phyloP scores from a whole-genome alignment of 257 asterid species.

The Nicotiana tomentosiformis region DNA sequence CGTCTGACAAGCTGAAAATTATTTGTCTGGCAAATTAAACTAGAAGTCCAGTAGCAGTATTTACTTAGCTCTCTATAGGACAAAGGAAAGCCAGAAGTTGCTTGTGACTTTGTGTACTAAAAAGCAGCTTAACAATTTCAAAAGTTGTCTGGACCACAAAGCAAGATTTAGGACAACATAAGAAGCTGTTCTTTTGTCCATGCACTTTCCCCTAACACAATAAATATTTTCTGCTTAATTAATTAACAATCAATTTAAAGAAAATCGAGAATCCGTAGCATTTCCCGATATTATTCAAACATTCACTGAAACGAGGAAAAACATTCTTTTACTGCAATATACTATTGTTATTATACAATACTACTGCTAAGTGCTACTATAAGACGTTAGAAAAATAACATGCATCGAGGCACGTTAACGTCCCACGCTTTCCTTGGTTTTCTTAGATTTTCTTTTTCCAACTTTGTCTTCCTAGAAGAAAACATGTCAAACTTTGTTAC shows the following conservation, averaged over 20 bases:
- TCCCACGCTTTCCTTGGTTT: slow-evolving; percentile 25
- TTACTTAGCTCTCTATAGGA: neutral
- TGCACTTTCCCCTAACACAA: slow-evolving; percentile 12
- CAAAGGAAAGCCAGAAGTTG: neutral
- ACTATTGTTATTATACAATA: slow-evolving; percentile 15
- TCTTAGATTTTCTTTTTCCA: neutral
- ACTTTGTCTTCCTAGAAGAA: slow-evolving; percentile 16
- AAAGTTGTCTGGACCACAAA: slow-evolving; percentile 4
- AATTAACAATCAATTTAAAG: neutral
- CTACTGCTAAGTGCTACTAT: neutral
- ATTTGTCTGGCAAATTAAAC: neutral
- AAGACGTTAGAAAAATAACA: slow-evolving; percentile 30
- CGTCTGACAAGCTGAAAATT: neutral
- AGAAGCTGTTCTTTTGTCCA: slow-evolving; percentile 10
- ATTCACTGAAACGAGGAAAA: slow-evolving; percentile 30
- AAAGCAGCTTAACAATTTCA: slow-evolving; percentile 4
- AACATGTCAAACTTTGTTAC: slow-evolving; percentile 4
- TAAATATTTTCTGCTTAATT: neutral
- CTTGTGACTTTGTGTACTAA: slow-evolving; percentile 13
- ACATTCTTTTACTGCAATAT: slow-evolving; percentile 38
- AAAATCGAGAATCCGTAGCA: neutral
- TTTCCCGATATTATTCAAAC: slow-evolving; percentile 17
- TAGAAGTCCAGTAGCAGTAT: neutral
- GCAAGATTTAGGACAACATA: slow-evolving; percentile 12
- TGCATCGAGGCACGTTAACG: slow-evolving; percentile 27